phyloP scores from a whole-genome alignment of 495 filamentous ascomycete species.

The Penicillium antarcticum region DNA sequence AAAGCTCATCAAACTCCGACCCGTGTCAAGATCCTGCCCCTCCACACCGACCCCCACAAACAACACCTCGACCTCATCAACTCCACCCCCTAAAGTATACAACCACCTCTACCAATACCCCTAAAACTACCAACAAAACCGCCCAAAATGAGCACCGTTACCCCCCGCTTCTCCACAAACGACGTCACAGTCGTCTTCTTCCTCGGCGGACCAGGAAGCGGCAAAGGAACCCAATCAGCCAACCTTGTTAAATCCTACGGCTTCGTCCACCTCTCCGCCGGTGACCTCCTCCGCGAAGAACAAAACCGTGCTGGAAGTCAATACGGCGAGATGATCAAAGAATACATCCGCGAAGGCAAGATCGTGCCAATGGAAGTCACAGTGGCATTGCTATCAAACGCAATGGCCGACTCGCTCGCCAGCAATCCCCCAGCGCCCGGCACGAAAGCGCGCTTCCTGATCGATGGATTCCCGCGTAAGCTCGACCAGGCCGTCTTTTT shows the following conservation, averaged over 20 bases:
- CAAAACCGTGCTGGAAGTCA: slow-evolving; percentile 79
- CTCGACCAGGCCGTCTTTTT: slow-evolving; percentile 95
- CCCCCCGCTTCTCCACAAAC: slow-evolving; percentile 74
- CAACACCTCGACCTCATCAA: slow-evolving; percentile 3
- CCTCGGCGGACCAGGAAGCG: slow-evolving; percentile 53
- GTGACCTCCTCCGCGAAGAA: slow-evolving; percentile 90
- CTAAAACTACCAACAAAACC: not conserved
- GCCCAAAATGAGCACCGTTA: slow-evolving; percentile 22
- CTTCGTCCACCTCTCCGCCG: slow-evolving; percentile 89
- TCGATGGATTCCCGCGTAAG: slow-evolving; percentile 94
- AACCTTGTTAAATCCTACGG: slow-evolving; percentile 85
- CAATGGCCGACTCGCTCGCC: slow-evolving; percentile 67
- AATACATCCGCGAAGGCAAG: slow-evolving; percentile 85
- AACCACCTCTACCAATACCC: too few relatives aligned
- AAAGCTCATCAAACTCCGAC: slow-evolving; percentile 1
- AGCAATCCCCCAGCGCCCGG: slow-evolving; percentile 13
- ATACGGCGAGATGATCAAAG: slow-evolving; percentile 85
- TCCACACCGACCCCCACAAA: slow-evolving; percentile 9
- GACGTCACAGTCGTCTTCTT: slow-evolving; percentile 79
- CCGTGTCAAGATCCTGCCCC: slow-evolving; percentile 6
- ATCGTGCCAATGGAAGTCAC: slow-evolving; percentile 99
- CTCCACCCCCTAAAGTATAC: slow-evolving; percentile 3
- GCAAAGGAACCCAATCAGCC: slow-evolving; percentile 73
- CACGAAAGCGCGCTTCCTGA: slow-evolving; percentile 64
- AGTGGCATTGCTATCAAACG: slow-evolving; percentile 87